Base-by-base conservation (phyloP, 2,329 filamentous ascomycete species). In the Alternaria triticimaculans region DNA sequence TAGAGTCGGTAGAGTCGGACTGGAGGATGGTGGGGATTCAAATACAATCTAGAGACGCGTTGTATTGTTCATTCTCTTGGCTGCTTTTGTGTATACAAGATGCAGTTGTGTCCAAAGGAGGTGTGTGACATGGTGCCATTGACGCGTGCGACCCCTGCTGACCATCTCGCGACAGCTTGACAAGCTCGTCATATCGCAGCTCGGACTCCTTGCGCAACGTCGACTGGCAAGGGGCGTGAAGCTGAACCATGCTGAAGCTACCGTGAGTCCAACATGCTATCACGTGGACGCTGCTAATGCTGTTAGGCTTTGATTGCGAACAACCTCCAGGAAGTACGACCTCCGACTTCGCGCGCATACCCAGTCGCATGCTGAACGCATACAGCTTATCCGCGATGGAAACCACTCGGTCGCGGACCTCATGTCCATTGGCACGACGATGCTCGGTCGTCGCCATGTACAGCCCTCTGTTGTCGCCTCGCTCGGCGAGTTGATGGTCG, bases 401-500 rank as follows among this genome's bases (percentile, higher is more conserved):
- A 89, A 91, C 71, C 93, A 97, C 83, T 92, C 88, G 14, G 95
- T 98, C 58, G 91, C 94, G 43, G 94, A 97, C 80, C 92, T 98
- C 77, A 98, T 98, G 94, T 85, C 89, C 65, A 88, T 97, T 67
- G 95, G 95, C 72, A 89, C 92, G 73, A 95, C 92, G 58, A 94
- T 98, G 90, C 91, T 98, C 3, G 95, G 95, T 67, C 92, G 95
- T 10, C 92, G 95, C 33, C 95, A 98, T 80, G 95, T 98, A 64
- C 85, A 93, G 46, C 94, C 95, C 21, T 89, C 91, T 11, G 95
- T 97, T 23, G 88, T 90, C 63, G 86, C 87, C 45, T 94, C 92
- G 4, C 87, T 98, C 46, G 86, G 88, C 62, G 92, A 97, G 82
- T 87, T 98, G 71, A 93, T 96, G 85, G 92, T 98, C 69, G 95